Evolutionary conservation across 176 grass and related monocot genomes (phyloP).

Genomic region (Ensete ventricosum): DNA sequence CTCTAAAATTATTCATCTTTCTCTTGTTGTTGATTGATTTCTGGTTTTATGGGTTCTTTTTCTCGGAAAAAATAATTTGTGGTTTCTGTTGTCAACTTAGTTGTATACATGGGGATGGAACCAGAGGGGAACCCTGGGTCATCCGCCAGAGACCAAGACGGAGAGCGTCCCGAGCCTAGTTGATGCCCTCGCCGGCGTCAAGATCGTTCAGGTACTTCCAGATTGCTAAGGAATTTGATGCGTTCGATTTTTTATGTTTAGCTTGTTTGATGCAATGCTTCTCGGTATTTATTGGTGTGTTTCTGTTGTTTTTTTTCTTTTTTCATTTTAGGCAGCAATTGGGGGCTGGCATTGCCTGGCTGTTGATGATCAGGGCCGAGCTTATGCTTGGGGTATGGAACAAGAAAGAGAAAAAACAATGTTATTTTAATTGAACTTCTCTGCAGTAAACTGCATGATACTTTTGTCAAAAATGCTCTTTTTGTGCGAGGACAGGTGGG

Average conservation of each 20-base stretch:
- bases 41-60: conserved; percentile 7
- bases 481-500: conserved; percentile 39
- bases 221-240: neutral
- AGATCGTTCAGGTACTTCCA: conserved; percentile 60
- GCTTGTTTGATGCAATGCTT: neutral
- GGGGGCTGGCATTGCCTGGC: conserved; percentile 96
- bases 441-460: conserved; percentile 1
- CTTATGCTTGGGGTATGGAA: conserved; percentile 77
- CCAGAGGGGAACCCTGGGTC: conserved; percentile 87
- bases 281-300: neutral
- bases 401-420: neutral
- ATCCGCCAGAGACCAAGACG: conserved; percentile 61
- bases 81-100: conserved; percentile 21
- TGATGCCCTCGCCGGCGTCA: conserved; percentile 52
- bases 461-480: too few species aligned
- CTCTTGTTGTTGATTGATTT: neutral
- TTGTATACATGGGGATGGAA: conserved; percentile 99
- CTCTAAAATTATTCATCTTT: neutral
- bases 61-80: neutral
- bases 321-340: conserved; percentile 61
- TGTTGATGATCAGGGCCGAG: conserved; percentile 64
- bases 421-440: neutral
- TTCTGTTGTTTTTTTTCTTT: neutral
- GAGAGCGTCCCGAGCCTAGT: conserved; percentile 61
- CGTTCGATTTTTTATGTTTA: neutral